Conservation (phyloP, 805 yeast genomes). For the Candida manassasensis region DNA sequence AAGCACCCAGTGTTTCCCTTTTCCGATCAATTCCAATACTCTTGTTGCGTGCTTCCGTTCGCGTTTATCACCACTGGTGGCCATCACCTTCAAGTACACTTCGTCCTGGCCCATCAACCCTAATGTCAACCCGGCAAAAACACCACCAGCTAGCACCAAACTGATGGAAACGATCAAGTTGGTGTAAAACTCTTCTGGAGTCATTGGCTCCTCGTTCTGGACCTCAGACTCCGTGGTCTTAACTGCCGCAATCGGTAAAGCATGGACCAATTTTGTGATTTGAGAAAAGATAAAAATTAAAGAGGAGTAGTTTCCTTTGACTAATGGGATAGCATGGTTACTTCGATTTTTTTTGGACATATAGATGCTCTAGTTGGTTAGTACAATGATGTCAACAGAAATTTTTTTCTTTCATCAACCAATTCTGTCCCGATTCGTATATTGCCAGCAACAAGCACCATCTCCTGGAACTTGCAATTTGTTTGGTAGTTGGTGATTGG, state of each 20-base stretch:
- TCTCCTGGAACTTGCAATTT: no score
- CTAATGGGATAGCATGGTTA: constrained; percentile 25
- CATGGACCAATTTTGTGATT: constrained; percentile 29
- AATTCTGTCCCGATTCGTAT: no score
- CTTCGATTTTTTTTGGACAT: constrained; percentile 24
- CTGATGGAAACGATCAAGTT: constrained; percentile 51
- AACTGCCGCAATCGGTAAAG: constrained; percentile 24
- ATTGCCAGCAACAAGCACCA: no score
- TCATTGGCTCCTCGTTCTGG: constrained; percentile 15
- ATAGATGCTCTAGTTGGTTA: constrained; percentile 6
- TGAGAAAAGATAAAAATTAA: constrained; percentile 29
- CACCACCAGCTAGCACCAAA: constrained; percentile 75
- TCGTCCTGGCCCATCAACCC: constrained; percentile 99
- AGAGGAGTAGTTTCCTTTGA: constrained; percentile 19
- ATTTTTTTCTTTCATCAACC: no score
- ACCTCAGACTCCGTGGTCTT: constrained; percentile 9
- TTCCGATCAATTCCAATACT: constrained; percentile 66
- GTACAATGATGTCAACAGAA: no score
- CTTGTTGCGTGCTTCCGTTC: constrained; percentile 68
- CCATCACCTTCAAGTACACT: constrained; percentile 84
- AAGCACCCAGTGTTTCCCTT: constrained; percentile 94
- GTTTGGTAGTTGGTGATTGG: no score
- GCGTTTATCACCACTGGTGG: constrained; percentile 70
- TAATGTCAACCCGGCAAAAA: constrained; percentile 91
- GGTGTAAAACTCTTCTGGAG: constrained; percentile 39